Evolutionary conservation across 164 flowering plant species (phyloP).

Genomic region (Cinnamomum chago): DNA sequence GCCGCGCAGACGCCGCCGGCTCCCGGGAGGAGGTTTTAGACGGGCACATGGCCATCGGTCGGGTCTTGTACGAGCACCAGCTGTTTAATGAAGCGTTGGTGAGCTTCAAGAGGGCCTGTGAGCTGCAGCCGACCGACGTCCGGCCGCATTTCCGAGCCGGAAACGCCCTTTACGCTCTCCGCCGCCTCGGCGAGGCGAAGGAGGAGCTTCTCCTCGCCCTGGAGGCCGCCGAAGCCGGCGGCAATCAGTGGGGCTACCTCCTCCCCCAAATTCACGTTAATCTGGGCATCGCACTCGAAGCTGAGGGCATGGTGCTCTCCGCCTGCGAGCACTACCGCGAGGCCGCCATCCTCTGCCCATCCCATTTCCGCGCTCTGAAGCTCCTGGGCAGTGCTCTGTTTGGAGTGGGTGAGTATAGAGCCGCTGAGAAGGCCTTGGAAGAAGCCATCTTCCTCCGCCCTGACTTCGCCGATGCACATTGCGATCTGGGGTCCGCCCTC

Average conservation of each 20-base stretch:
- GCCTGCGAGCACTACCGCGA: conserved; percentile 99
- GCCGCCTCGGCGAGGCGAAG: conserved; percentile 61
- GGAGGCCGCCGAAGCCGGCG: conserved; percentile 91
- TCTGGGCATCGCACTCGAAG: conserved; percentile 90
- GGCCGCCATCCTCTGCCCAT: conserved; percentile 93
- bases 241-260: conserved; percentile 80
- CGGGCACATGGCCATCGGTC: conserved; percentile 95
- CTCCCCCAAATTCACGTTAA: conserved; percentile 98
- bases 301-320: conserved; percentile 89
- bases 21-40: conserved; percentile 91
- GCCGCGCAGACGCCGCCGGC: conserved; percentile 75
- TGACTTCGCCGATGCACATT: conserved; percentile 97
- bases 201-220: conserved; percentile 73
- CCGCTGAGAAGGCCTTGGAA: conserved; percentile 96
- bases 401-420: conserved; percentile 97
- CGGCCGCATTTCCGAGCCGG: conserved; percentile 91
- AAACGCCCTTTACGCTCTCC: conserved; percentile 67
- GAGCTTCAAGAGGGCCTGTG: conserved; percentile 88
- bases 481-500: conserved; percentile 97
- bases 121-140: conserved; percentile 86
- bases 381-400: conserved; percentile 96
- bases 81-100: conserved; percentile 77
- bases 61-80: conserved; percentile 83
- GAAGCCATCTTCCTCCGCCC: conserved; percentile 88
- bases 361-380: conserved; percentile 93